Base-by-base conservation (phyloP, 2,329 filamentous ascomycete genomes). In the Clarireedia monteithiana region DNA sequence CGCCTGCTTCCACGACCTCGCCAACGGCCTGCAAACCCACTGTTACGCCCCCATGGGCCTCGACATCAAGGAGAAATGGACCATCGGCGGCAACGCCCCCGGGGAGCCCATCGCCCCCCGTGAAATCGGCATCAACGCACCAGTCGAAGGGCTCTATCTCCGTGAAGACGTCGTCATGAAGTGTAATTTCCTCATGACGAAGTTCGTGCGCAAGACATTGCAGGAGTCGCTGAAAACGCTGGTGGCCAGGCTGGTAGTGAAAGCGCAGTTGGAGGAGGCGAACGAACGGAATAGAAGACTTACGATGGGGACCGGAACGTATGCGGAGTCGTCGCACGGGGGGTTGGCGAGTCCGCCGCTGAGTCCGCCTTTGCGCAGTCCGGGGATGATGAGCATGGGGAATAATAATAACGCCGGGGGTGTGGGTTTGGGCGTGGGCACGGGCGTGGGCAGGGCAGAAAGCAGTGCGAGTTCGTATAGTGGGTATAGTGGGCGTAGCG, bases 181-280 rank as follows among this genome's bases (percentile, higher is more conserved):
- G 56, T 95, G 89, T 73, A 92, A 91, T 65, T 74, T 90, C 57
- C 74, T 94, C 60, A 80, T 94, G 74, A 78, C 84, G 0, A 73
- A 74, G 5, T 95, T 95, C 66, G 87, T 95, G 57, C 91, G 88
- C 75, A 88, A 84, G 72, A 94, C 88, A n/a, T 77, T 95, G 46
- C 87, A 88, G 65, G 88, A 87, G 66, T 81, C 88, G 0, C 89
- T 95, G 64, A 78, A 76, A 10, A 75, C 79, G 3, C 77, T 95
- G 3, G 86, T 92, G 2, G 82, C 86, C 4, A 73, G 77, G 15
- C 71, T 89, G 6, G 71, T 80, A 23, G 73, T 74, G 53, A 80
- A 79, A 58, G 76, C 79, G 0, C 72, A 77, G 58, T 42, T 55
- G 27, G 27, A 51, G 40, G 53, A 55, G 27, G 53, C 47, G 20